phyloP scores from a whole-genome alignment of 2,329 filamentous ascomycete species.

The Onygenales sp. region DNA sequence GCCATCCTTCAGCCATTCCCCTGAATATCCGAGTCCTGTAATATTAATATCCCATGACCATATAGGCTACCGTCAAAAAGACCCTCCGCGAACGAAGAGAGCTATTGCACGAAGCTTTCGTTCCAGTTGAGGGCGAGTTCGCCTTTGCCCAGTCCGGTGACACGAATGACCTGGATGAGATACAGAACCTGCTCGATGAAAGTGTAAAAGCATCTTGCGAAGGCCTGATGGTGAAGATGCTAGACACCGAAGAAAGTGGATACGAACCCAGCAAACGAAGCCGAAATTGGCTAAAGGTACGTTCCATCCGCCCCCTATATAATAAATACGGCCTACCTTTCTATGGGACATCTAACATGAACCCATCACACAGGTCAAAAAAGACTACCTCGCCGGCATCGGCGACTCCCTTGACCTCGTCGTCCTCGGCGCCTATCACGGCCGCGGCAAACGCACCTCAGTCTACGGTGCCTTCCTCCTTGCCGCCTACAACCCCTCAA shows the following conservation, averaged over 20 bases:
- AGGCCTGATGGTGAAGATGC: slow-evolving; percentile 98
- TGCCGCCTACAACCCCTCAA: slow-evolving; percentile 76
- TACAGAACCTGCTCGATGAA: slow-evolving; percentile 85
- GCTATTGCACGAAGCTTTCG: slow-evolving; percentile 63
- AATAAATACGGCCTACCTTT: background rate
- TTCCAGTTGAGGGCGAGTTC: slow-evolving; percentile 78
- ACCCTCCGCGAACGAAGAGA: slow-evolving; percentile 73
- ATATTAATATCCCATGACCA: slow-evolving; percentile 1
- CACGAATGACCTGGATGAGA: slow-evolving; percentile 82
- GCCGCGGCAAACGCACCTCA: slow-evolving; percentile 88
- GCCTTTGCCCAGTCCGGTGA: slow-evolving; percentile 80
- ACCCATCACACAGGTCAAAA: slow-evolving; percentile 61
- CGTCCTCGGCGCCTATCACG: slow-evolving; percentile 87
- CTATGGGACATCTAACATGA: background rate
- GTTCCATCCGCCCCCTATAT: background rate
- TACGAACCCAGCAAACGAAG: slow-evolving; percentile 95
- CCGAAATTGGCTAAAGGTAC: slow-evolving; percentile 94
- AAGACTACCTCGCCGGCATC: slow-evolving; percentile 89
- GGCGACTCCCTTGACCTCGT: slow-evolving; percentile 96
- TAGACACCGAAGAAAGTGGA: slow-evolving; percentile 82
- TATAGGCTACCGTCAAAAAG: slow-evolving; percentile 67
- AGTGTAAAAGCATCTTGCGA: slow-evolving; percentile 94
- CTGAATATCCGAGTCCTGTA: slow-evolving; percentile 6
- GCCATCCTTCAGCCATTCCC: background rate
- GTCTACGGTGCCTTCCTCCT: slow-evolving; percentile 94